Conservation (phyloP, 2,329 filamentous ascomycete genomes). For the Cercospora sp. region DNA sequence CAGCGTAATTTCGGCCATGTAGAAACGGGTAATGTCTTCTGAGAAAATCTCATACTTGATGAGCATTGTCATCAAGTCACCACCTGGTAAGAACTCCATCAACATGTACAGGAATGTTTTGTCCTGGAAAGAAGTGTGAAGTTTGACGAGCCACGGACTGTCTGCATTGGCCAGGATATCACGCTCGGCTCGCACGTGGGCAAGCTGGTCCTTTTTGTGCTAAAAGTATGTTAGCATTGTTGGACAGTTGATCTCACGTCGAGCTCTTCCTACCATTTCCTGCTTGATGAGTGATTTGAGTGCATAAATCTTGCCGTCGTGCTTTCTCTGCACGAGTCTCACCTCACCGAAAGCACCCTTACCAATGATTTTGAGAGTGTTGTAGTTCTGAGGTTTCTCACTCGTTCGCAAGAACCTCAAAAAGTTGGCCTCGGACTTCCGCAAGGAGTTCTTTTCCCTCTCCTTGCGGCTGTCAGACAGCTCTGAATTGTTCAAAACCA, state of each 20-base stretch:
- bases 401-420: constrained; percentile 91
- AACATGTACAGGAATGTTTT: constrained; percentile 95
- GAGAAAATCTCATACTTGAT: constrained; percentile 99
- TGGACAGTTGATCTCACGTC: neutral
- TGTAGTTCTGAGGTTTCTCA: constrained; percentile 91
- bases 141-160: constrained; percentile 98
- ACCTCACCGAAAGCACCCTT: constrained; percentile 99
- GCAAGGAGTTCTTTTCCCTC: constrained; percentile 79
- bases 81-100: constrained; percentile 98
- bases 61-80: constrained; percentile 99
- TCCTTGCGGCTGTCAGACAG: constrained; percentile 75
- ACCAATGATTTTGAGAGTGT: constrained; percentile 95
- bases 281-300: constrained; percentile 98
- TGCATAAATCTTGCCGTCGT: constrained; percentile 94
- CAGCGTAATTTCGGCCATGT: constrained; percentile 96
- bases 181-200: constrained; percentile 94
- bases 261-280: constrained; percentile 69
- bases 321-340: constrained; percentile 93
- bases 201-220: constrained; percentile 97
- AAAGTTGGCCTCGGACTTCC: constrained; percentile 87
- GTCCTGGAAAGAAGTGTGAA: constrained; percentile 98
- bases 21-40: constrained; percentile 97
- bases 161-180: constrained; percentile 99
- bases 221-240: constrained; percentile 32
- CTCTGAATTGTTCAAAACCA: constrained; percentile 74